phyloP scores from a whole-genome alignment of 148 eudicot species.

The Chenopodium berlandieri region DNA sequence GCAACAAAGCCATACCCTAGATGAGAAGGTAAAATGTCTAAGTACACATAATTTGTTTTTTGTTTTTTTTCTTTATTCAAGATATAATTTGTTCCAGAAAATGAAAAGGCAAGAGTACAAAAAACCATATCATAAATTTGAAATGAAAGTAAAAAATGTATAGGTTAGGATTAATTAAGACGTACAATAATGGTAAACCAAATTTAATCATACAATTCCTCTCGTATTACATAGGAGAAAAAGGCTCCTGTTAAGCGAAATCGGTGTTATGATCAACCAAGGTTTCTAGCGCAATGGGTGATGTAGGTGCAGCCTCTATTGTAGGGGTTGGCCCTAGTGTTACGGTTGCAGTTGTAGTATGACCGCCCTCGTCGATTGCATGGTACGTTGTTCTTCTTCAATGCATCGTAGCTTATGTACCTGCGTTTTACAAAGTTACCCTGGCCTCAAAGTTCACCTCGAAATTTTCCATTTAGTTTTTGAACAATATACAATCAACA shows the following conservation, averaged over 20 bases:
- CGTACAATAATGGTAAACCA: not conserved
- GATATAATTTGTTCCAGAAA: slow-evolving; percentile 1
- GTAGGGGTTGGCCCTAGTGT: slow-evolving; percentile 39
- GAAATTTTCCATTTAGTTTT: no score
- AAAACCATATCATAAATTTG: not conserved
- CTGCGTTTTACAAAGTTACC: not conserved
- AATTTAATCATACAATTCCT: not conserved
- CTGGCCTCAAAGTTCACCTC: not conserved
- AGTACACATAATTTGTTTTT: slow-evolving; percentile 1
- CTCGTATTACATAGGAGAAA: slow-evolving; percentile 6
- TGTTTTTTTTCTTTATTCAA: slow-evolving; percentile 5
- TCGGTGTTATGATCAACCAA: not conserved
- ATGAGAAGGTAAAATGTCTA: not conserved
- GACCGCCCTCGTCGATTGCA: slow-evolving; percentile 35
- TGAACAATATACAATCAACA: no score
- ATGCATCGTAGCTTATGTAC: slow-evolving; percentile 34
- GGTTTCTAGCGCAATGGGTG: slow-evolving; percentile 35
- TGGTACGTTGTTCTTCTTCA: slow-evolving; percentile 39
- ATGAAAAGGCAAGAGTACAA: not conserved
- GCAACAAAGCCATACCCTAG: not conserved
- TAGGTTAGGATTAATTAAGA: not conserved
- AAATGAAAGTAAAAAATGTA: not conserved
- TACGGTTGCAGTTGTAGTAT: slow-evolving; percentile 39
- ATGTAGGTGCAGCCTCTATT: slow-evolving; percentile 40
- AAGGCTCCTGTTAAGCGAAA: not conserved